These are phyloP conservation scores for Botrytis medusae DNA, from an alignment of 2,329 filamentous ascomycete genomes.

Conservation along the genomic window DNA sequence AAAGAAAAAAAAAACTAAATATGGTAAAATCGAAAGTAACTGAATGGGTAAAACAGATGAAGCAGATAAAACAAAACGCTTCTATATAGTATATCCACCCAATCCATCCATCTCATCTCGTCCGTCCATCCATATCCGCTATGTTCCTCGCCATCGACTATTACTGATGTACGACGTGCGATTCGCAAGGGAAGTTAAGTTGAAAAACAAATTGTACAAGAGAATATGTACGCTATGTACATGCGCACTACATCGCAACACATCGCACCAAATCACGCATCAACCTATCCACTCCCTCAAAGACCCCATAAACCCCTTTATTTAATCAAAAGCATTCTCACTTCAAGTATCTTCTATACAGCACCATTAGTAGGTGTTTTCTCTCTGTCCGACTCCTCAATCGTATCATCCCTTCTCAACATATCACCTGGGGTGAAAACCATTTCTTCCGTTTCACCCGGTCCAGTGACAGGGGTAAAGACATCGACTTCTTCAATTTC, in stretches of 20 bases:
- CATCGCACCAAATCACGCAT: not conserved
- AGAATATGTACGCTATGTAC: slow-evolving; percentile 19
- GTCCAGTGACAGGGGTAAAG: slow-evolving; percentile 51
- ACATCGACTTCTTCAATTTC: slow-evolving; percentile 43
- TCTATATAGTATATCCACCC: slow-evolving; percentile 9
- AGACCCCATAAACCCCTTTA: slow-evolving; percentile 1
- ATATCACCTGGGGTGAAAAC: slow-evolving; percentile 30
- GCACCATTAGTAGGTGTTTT: slow-evolving; percentile 20
- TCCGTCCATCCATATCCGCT: slow-evolving; percentile 4
- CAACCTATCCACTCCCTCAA: not conserved
- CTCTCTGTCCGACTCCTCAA: slow-evolving; percentile 19
- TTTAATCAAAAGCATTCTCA: not conserved
- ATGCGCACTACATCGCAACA: not conserved
- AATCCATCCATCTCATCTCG: not conserved
- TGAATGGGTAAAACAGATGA: not conserved
- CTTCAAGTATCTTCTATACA: not conserved
- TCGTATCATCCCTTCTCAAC: slow-evolving; percentile 9
- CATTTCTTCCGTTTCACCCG: slow-evolving; percentile 36
- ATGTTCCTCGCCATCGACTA: not conserved
- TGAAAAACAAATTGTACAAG: slow-evolving; percentile 14
- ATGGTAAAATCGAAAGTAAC: not conserved
- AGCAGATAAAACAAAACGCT: slow-evolving; percentile 13
- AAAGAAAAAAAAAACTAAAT: not conserved
- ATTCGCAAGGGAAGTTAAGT: not conserved
- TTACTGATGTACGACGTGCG: not conserved